Evolutionary conservation across 2,329 filamentous ascomycete species (phyloP), one percentile per base, ranked within the genome.

Genomic region (Phaeosphaeria sp.): DNA sequence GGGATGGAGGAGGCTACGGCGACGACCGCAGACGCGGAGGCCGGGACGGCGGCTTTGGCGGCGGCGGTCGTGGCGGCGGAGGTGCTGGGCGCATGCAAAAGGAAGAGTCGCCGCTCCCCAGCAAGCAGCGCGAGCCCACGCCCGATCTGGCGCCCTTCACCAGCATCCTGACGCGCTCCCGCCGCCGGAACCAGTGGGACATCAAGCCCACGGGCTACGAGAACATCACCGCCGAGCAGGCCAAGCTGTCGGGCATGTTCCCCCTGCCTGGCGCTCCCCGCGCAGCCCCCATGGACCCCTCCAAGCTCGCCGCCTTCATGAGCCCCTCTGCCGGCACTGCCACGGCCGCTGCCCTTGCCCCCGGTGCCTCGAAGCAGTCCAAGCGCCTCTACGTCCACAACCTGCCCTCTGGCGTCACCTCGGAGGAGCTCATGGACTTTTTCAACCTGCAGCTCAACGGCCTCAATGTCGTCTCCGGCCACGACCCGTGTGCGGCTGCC

Each of bases 161-260:
- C n/a, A 87, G 92, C 3, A 84, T 99, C 58, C 82, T 93, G 63
- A 89, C 94, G 72, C 89, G 94, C 70, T 95, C 93, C 83, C 90
- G 96, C 68, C 90, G 95, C 58, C 82, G 99, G 83, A 98, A 93
- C 36, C 96, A 99, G 79, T 99, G 95, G 95, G 96, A 99, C 77
- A 97, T 99, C 78, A 99, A 99, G 81, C 95, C 95, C 6, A 92
- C 93, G 17, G 94, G 95, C 46, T 99, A 99, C 73, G 96, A 99
- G 74, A 96, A 95, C 78, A 94, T 99, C 65, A 97, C 95, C 2
- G 93, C 95, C 21, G 96, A 99, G 79, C 96, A 99, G 78, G 96
- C 95, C 50, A 99, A 99, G 83, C 85, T 99, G 46, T 99, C 96
- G 2, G 88, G 94, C 82, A 97, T 99, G 95, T 99, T 99, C 82